Percentiles rank a stretch among this genome's conserved stretches.
These are phyloP conservation scores for Lepiota brunneoincarnata DNA, from an alignment of 768 basidiomycete species.

Conservation along the genomic window DNA sequence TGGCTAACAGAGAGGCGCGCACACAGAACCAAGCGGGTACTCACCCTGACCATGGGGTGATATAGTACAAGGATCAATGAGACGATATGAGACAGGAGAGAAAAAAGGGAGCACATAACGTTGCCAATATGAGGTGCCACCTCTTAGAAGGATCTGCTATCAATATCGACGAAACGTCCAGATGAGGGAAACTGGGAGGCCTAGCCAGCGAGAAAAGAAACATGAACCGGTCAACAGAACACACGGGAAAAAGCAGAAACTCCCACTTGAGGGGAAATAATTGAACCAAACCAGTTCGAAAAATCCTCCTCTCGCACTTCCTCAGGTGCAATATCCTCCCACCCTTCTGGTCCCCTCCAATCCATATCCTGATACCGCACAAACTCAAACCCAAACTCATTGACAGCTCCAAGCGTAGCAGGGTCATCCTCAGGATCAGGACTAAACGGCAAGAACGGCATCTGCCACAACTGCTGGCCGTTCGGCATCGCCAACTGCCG, in stretches of 20 bases:
- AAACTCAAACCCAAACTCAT: constrained; percentile 9
- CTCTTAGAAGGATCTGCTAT: neutral
- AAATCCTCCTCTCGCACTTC: constrained; percentile 7
- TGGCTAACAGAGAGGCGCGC: no score
- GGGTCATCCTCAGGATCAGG: neutral
- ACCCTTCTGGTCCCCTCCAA: constrained; percentile 6
- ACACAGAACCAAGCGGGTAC: no score
- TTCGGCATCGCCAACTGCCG: constrained; percentile 11
- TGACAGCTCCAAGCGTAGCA: neutral
- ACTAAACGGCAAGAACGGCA: constrained; percentile 7
- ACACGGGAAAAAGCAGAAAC: neutral
- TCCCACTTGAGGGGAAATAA: no score
- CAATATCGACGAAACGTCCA: neutral
- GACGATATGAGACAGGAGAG: neutral
- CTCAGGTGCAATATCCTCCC: constrained; percentile 8
- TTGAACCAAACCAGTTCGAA: constrained; percentile 9
- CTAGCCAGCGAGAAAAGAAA: neutral
- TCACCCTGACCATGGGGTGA: no score
- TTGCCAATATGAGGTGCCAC: neutral
- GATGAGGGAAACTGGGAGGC: neutral
- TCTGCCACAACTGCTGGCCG: constrained; percentile 3
- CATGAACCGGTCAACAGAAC: neutral
- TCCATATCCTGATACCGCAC: neutral
- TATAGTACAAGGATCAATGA: no score
- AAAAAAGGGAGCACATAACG: neutral